Evolutionary conservation across 2,329 filamentous ascomycete genomes (phyloP), one percentile per base, ranked within the genome.

Genomic region (Chrysosporium keratinophilum): DNA sequence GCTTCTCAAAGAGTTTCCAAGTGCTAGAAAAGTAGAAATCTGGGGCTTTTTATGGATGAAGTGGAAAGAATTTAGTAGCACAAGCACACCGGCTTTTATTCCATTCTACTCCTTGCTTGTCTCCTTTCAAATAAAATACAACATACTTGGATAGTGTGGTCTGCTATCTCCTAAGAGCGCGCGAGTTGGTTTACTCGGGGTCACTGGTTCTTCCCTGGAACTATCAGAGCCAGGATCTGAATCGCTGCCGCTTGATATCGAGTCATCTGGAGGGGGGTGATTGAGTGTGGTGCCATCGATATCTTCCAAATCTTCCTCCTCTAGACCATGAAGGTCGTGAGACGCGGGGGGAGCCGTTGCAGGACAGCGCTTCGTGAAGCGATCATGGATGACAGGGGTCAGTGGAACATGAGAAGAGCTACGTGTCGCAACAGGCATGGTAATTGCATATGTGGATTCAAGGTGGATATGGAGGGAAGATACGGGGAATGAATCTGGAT

Each of bases 281-380:
- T 51, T 23, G 10, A 51, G 33, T 10, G 49, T 51, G 12, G 49
- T 44, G 35, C 49, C 49, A 42, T 51, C 49, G 14, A 50, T 50
- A 35, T 50, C 48, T 17, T 50, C 48, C 15, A 51, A 9, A 44
- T 51, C 40, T 37, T 51, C 39, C 14, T 49, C 46, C 14, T 11
- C 28, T 17, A 20, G 14, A 12, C 41, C 10, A 10, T n/a, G 11
- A 28, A 20, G 41, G 19, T 5, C 10, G 10, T 48, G 15, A 23
- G 20, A 23, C 5, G 17, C 15, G 11, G 23, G 3, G 4, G 7
- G 7, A 23, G 45, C 17, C 33, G 15, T 34, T 11, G 34, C 17
- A 6, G 10, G 35, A 17, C 34, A 17, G 34, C 10, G 12, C 34
- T 49, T 49, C 12, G 10, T 9, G 4, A 15, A 10, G 45, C 15